A percentile compares a stretch with the other conserved stretches of the same genome.
These are phyloP conservation scores for Primulina huaijiensis DNA, from an alignment of 257 asterid genomes.

Conservation along the genomic window DNA sequence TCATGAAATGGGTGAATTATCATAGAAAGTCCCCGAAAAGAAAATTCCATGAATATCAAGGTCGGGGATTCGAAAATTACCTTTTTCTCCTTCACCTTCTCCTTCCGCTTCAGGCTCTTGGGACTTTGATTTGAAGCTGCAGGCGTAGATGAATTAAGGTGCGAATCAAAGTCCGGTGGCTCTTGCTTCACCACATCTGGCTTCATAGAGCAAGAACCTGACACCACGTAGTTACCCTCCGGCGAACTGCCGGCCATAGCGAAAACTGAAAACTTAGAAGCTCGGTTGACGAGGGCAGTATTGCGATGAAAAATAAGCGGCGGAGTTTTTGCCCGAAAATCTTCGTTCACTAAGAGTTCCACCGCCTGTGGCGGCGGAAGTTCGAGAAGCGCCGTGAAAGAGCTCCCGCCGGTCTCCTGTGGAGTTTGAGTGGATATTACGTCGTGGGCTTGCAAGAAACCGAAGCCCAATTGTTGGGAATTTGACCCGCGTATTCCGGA, in stretches of 20 bases:
- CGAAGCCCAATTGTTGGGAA: constrained; percentile 33
- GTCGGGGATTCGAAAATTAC: constrained; percentile 28
- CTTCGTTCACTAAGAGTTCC: constrained; percentile 70
- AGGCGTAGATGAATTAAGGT: constrained; percentile 55
- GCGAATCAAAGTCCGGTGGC: constrained; percentile 59
- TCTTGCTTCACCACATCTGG: constrained; percentile 57
- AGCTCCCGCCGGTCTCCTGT: constrained; percentile 44
- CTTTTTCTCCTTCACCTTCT: constrained; percentile 79
- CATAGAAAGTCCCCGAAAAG: background rate
- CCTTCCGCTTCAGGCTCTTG: constrained; percentile 68
- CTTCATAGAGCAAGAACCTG: constrained; percentile 33
- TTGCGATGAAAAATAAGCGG: constrained; percentile 63
- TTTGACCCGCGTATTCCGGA: constrained; percentile 40
- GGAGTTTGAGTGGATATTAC: constrained; percentile 37
- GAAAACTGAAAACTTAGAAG: constrained; percentile 64
- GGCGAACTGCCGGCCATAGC: constrained; percentile 42
- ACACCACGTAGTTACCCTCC: constrained; percentile 27
- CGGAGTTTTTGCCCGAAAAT: constrained; percentile 34
- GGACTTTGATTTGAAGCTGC: constrained; percentile 48
- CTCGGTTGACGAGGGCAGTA: constrained; percentile 57
- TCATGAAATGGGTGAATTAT: background rate
- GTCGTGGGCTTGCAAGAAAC: constrained; percentile 39
- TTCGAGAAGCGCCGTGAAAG: constrained; percentile 86
- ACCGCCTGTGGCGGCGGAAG: constrained; percentile 89
- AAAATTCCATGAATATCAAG: background rate